Base-by-base conservation (phyloP, 2,329 filamentous ascomycete species). In the Plectosphaerella cucumerina region DNA sequence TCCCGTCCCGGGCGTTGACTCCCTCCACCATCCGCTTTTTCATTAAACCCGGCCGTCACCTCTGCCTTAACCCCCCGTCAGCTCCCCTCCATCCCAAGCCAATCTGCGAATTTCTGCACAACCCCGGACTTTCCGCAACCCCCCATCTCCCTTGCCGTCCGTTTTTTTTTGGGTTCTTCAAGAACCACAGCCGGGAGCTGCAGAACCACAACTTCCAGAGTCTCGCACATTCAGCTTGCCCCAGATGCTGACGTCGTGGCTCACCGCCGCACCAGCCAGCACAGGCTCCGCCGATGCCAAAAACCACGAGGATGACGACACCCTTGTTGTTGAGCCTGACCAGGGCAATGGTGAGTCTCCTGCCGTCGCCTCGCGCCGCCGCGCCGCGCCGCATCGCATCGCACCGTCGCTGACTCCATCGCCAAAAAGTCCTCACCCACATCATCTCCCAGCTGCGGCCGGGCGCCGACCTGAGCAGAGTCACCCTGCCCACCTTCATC, bases 371-470 rank as follows among this genome's bases (percentile, higher is more conserved):
- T 18, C 35, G 33, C 39, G 31, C 41, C 35, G 21, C 45, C 34
- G 48, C 33, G 33, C 39, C 33, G 39, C 43, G 23, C n/a, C 35
- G 20, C 26, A 44, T 21, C 22, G 37, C n/a, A 33, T 18, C 34
- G 23, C 35, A 15, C 41, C 47, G 31, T 42, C 43, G 2, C 31
- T 45, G 20, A 18, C 44, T 53, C 41, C 18, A 31, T 31, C 26
- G 26, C 26, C 26, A 31, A 8, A 31, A 31, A 96, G 94, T 99
- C 64, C 87, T 99, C 60, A 89, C 86, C 53, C 93, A 97, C 72
- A 96, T 99, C 71, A 97, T 99, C 65, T 96, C 92, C 48, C 94
- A 99, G 73, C 80, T 99, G 56, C 88, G 94, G 56, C 94, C 94
- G 12, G 94, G 94, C 58, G 94, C 94, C 62, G 94, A 99, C 69